Percentiles rank a stretch among this genome's conserved stretches.
Evolutionary conservation across 78 protist species (phyloP).

Genomic region (Emiliania huxleyi): DNA sequence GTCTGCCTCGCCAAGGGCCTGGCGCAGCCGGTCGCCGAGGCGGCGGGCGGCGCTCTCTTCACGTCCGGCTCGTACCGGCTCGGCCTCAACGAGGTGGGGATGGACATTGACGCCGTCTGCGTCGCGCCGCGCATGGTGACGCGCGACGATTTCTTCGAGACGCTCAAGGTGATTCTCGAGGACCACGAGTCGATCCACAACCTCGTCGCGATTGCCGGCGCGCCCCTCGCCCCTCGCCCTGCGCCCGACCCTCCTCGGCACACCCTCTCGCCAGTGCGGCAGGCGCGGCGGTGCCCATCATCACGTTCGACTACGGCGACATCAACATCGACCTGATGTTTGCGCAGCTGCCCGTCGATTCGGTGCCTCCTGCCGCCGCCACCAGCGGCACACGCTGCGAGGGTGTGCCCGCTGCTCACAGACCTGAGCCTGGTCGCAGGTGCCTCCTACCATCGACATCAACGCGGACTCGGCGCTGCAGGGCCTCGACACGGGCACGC

Average conservation of each 20-base stretch:
- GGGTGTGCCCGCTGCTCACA: no score
- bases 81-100: conserved; percentile 86
- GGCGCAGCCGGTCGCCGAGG: not conserved
- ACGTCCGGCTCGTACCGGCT: conserved; percentile 96
- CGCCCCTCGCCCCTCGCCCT: no score
- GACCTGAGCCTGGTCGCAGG: no score
- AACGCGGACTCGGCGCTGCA: conserved; percentile 33
- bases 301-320: conserved; percentile 82
- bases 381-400: no score
- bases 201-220: not conserved
- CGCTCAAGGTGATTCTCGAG: not conserved
- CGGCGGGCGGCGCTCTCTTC: conserved; percentile 68
- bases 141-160: conserved; percentile 78
- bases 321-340: conserved; percentile 84
- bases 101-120: conserved; percentile 95
- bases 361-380: conserved; percentile 26
- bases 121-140: conserved; percentile 79
- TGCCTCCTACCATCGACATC: not conserved
- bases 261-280: no score
- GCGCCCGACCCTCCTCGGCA: conserved; percentile 83
- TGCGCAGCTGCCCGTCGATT: conserved; percentile 64
- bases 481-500: conserved; percentile 62
- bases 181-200: not conserved
- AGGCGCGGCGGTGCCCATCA: conserved; percentile 94
- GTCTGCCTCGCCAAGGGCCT: not conserved